phyloP scores from a whole-genome alignment of 139 green algal genomes.

The Auxenochlorella protothecoides region DNA sequence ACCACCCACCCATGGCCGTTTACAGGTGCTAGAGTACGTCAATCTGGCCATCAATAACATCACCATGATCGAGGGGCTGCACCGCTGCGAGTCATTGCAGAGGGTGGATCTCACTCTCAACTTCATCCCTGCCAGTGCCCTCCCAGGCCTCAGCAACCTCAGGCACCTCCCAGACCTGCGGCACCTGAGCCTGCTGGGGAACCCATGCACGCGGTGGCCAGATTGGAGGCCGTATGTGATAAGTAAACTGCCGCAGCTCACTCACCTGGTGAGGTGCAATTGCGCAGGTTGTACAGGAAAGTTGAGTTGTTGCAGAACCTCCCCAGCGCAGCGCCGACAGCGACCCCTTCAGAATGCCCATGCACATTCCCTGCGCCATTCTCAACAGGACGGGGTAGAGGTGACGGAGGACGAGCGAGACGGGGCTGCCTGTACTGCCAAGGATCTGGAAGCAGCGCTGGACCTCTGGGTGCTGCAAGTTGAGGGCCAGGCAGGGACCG shows the following conservation, averaged over 20 bases:
- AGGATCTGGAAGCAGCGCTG: not conserved
- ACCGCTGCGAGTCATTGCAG: slow-evolving; percentile 75
- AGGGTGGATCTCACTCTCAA: slow-evolving; percentile 90
- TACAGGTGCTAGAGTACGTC: slow-evolving; percentile 81
- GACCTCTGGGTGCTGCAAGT: not conserved
- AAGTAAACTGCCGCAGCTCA: slow-evolving; percentile 58
- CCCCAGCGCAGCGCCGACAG: too few species aligned
- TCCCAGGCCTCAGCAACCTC: slow-evolving; percentile 25
- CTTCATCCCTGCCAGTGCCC: slow-evolving; percentile 43
- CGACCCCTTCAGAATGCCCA: not conserved
- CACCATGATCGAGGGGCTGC: slow-evolving; percentile 71
- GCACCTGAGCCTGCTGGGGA: slow-evolving; percentile 76
- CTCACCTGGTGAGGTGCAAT: slow-evolving; percentile 34
- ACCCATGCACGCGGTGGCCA: slow-evolving; percentile 74
- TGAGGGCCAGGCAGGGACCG: too few species aligned
- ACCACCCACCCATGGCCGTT: not conserved
- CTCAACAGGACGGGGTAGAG: not conserved
- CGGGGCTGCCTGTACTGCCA: not conserved
- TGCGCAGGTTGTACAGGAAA: not conserved
- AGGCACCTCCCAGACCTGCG: slow-evolving; percentile 12
- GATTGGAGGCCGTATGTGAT: slow-evolving; percentile 72
- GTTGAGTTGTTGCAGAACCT: too few species aligned
- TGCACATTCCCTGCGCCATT: not conserved
- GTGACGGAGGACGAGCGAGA: not conserved
- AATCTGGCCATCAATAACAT: slow-evolving; percentile 93